phyloP scores from a whole-genome alignment of 768 basidiomycete species.

The Amanita muscaria region DNA sequence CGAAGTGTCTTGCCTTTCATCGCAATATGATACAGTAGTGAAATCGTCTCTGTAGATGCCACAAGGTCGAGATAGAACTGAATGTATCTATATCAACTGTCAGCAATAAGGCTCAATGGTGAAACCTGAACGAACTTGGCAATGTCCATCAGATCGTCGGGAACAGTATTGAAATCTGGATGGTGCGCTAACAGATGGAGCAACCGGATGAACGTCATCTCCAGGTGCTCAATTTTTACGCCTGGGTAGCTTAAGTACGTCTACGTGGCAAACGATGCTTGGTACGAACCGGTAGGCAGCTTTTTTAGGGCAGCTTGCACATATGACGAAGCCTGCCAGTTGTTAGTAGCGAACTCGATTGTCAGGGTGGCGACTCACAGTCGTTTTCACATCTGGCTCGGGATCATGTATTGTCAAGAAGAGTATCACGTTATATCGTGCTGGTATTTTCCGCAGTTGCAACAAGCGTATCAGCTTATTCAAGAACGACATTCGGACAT shows the following conservation, averaged over 20 bases:
- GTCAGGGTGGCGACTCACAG: constrained; percentile 34
- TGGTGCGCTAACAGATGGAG: constrained; percentile 89
- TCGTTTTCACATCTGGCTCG: constrained; percentile 64
- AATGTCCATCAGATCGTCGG: constrained; percentile 67
- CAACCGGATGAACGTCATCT: constrained; percentile 77
- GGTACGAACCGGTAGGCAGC: constrained; percentile 33
- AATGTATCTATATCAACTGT: constrained; percentile 54
- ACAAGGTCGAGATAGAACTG: constrained; percentile 80
- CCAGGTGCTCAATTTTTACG: constrained; percentile 57
- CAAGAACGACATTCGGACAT: constrained; percentile 75
- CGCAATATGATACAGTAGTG: constrained; percentile 77
- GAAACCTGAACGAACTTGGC: constrained; percentile 51
- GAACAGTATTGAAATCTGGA: constrained; percentile 72
- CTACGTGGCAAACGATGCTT: neutral
- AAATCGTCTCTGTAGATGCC: constrained; percentile 71
- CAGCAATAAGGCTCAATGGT: constrained; percentile 5
- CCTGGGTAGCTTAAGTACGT: constrained; percentile 22
- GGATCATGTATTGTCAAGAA: constrained; percentile 91
- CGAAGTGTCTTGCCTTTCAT: constrained; percentile 79
- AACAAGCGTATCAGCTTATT: constrained; percentile 62
- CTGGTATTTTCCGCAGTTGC: constrained; percentile 52
- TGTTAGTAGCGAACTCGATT: constrained; percentile 5
- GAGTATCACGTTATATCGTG: constrained; percentile 74
- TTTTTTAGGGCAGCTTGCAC: constrained; percentile 39
- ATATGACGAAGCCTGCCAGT: constrained; percentile 56